Conservation (phyloP, 2,329 filamentous ascomycete species). For the Grosmannia penicillata region DNA sequence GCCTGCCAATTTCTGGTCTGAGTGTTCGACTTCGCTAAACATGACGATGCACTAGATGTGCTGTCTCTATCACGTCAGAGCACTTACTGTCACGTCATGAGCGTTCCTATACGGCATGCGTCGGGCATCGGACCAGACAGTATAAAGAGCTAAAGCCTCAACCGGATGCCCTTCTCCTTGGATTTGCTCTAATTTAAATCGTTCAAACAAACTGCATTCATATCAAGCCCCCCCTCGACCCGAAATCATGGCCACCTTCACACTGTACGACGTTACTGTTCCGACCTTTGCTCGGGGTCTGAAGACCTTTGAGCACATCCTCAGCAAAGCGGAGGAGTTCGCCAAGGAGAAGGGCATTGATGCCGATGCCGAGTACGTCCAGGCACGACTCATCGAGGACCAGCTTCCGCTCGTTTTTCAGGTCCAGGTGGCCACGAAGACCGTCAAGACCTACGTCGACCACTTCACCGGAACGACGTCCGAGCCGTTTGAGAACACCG, state of each 20-base stretch:
- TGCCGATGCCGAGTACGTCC: slow-evolving; percentile 11
- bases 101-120: too few species aligned
- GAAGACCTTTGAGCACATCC: slow-evolving; percentile 15
- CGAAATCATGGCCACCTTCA: slow-evolving; percentile 13
- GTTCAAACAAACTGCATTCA: too few species aligned
- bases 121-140: too few species aligned
- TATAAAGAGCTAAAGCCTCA: too few species aligned
- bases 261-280: slow-evolving; percentile 16
- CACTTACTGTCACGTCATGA: too few species aligned
- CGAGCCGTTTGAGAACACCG: slow-evolving; percentile 13
- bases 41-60: too few species aligned
- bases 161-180: too few species aligned
- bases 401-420: slow-evolving; percentile 23
- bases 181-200: too few species aligned
- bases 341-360: slow-evolving; percentile 16
- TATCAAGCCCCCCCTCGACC: neutral
- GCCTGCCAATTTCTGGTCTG: too few species aligned
- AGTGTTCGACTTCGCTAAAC: too few species aligned
- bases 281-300: slow-evolving; percentile 12
- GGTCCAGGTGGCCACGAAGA: slow-evolving; percentile 17
- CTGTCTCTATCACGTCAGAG: too few species aligned
- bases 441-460: slow-evolving; percentile 14
- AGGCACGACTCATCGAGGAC: slow-evolving; percentile 17
- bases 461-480: slow-evolving; percentile 12
- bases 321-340: slow-evolving; percentile 16